phyloP scores from a whole-genome alignment of 2,329 filamentous ascomycete species.

The Penicillium thymicola region DNA sequence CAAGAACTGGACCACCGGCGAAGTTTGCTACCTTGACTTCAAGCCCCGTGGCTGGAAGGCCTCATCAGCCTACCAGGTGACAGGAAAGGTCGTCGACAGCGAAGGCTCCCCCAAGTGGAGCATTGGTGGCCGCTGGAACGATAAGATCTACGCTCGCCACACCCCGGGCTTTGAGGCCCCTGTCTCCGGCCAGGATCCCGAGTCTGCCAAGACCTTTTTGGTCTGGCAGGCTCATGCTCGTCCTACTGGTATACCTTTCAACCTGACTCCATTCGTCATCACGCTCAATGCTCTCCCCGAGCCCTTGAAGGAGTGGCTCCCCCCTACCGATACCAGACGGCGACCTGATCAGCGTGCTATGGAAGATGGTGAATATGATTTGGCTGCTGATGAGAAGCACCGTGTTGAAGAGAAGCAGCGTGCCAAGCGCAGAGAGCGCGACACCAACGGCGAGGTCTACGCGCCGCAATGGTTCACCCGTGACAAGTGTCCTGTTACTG shows the following conservation, averaged over 20 bases:
- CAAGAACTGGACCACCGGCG: constrained; percentile 94
- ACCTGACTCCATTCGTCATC: constrained; percentile 91
- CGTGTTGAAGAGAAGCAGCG: constrained; percentile 89
- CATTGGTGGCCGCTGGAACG: constrained; percentile 94
- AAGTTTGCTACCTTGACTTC: constrained; percentile 86
- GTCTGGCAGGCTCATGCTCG: constrained; percentile 88
- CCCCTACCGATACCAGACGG: constrained; percentile 90
- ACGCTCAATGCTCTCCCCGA: constrained; percentile 91
- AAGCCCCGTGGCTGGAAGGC: constrained; percentile 96
- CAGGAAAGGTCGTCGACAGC: constrained; percentile 78
- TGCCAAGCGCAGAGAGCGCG: constrained; percentile 67
- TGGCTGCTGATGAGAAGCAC: constrained; percentile 91
- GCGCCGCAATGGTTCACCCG: constrained; percentile 80
- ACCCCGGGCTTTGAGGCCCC: constrained; percentile 82
- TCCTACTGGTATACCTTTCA: constrained; percentile 86
- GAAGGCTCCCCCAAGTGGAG: constrained; percentile 80
- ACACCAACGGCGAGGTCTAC: constrained; percentile 77
- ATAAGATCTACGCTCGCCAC: constrained; percentile 88
- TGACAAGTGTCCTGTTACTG: constrained; percentile 70
- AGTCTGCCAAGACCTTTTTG: constrained; percentile 71
- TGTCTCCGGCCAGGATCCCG: constrained; percentile 53
- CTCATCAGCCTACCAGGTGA: constrained; percentile 82
- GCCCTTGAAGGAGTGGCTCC: constrained; percentile 70
- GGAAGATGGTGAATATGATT: constrained; percentile 97
- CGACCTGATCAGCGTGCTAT: constrained; percentile 94